These are phyloP conservation scores for Gynandropsis gynandra DNA, from an alignment of 345 rosid species.

Conservation along the genomic window DNA sequence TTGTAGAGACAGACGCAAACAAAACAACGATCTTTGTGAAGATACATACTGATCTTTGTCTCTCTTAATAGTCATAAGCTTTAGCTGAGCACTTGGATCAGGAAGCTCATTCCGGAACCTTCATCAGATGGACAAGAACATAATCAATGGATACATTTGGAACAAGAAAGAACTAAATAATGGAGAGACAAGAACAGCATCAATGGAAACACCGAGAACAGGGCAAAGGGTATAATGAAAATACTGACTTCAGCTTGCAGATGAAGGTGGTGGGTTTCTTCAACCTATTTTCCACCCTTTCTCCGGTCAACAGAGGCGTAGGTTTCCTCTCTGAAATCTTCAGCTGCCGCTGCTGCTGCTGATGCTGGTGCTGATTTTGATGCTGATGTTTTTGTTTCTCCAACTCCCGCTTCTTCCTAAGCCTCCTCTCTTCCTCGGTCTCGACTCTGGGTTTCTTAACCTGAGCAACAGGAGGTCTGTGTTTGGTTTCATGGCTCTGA, in stretches of 20 bases:
- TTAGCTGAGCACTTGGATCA: constrained; percentile 86
- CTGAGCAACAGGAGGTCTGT: constrained; percentile 37
- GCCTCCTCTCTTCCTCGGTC: constrained; percentile 88
- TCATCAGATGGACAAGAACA: constrained; percentile 18
- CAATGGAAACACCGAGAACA: not conserved
- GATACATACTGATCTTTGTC: constrained; percentile 79
- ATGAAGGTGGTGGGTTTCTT: constrained; percentile 98
- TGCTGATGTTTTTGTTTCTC: constrained; percentile 75
- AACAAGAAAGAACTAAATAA: no score
- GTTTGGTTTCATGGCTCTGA: constrained; percentile 40
- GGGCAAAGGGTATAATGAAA: not conserved
- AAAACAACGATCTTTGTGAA: not conserved
- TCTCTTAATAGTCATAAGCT: constrained; percentile 70
- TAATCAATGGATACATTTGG: no score
- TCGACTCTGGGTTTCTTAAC: constrained; percentile 55
- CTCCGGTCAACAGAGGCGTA: constrained; percentile 57
- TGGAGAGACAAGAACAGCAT: not conserved
- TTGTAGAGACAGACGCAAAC: not conserved
- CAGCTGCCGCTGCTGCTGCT: constrained; percentile 36
- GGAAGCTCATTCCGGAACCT: constrained; percentile 99
- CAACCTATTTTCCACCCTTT: constrained; percentile 84
- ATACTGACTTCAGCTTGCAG: constrained; percentile 95
- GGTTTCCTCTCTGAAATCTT: constrained; percentile 55
- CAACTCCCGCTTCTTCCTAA: constrained; percentile 81
- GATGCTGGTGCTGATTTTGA: constrained; percentile 63